Evolutionary conservation across 2,329 filamentous ascomycete genomes (phyloP), one percentile per base, ranked within the genome.

Genomic region (Periglandula ipomoeae): DNA sequence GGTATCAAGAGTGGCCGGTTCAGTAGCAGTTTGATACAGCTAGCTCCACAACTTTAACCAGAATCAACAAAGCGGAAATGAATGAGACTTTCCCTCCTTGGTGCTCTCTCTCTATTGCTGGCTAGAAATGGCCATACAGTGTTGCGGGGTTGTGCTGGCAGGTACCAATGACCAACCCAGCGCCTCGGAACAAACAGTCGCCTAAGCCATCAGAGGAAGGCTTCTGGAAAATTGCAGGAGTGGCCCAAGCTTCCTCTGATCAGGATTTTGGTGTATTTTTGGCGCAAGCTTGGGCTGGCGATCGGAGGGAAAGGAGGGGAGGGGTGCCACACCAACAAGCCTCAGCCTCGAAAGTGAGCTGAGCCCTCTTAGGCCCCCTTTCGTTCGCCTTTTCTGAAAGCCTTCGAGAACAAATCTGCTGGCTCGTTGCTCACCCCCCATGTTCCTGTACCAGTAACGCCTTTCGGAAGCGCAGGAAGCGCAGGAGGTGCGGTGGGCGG

Each of bases 361-460:
- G 34, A 46, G 22, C 30, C 30, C 44, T 15, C 10, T 13, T 5
- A 17, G 9, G 15, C 11, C 6, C 24, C 24, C 5, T 9, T 34
- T 9, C 9, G 6, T 30, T 8, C 27, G 9, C 27, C 27, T 30
- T 30, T 60, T 61, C 59, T 55, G 53, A 51, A 42, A 49, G 48
- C 47, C 53, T 61, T 61, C 59, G 54, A 61, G 59, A 61, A 61
- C n/a, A 6, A 40, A n/a, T n/a, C n/a, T n/a, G 35, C 8, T 17
- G 6, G 3, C 13, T 30, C 9, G 13, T 30, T 13, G 27, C 27
- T 30, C 27, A 30, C 27, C 13, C 27, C 13, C 35, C 35, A 38
- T 38, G 8, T 20, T n/a, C 17, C 35, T 7, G 9, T 7, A n/a
- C 35, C 35, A 38, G 11, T 7, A n/a, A 5, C 34, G 15, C 34